A percentile compares a stretch with the other conserved stretches of the same genome.
Conservation (phyloP, 768 basidiomycete species). For the Gyrodon lividus region DNA sequence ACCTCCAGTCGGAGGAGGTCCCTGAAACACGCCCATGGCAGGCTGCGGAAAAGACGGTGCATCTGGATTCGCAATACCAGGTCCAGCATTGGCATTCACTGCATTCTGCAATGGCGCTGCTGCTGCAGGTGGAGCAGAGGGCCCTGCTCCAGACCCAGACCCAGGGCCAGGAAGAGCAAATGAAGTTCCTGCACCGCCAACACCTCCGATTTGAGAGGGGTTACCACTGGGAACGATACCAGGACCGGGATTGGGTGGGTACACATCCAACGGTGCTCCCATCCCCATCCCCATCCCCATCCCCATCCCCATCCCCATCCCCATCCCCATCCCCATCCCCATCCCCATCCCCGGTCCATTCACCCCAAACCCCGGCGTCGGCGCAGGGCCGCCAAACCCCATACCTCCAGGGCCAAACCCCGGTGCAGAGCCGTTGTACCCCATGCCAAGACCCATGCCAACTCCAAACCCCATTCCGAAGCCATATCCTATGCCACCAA, state of each 20-base stretch:
- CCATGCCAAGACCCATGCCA: constrained; percentile 17
- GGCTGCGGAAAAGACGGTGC: constrained; percentile 23
- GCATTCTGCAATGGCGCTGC: constrained; percentile 12
- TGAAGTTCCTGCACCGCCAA: neutral
- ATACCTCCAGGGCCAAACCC: constrained; percentile 17
- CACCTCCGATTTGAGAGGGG: constrained; percentile 8
- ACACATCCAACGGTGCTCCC: constrained; percentile 14
- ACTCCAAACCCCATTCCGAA: constrained; percentile 28
- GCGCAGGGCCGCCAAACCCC: constrained; percentile 15
- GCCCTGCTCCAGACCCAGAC: constrained; percentile 4
- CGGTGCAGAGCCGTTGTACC: constrained; percentile 15
- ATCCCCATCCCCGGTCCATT: constrained; percentile 24
- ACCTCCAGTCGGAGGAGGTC: constrained; percentile 18
- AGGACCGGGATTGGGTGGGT: constrained; percentile 15
- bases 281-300: too few relatives aligned
- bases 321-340: too few relatives aligned
- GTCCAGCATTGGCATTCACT: constrained; percentile 6
- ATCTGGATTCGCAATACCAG: constrained; percentile 14
- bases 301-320: too few relatives aligned
- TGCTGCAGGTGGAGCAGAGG: constrained; percentile 1
- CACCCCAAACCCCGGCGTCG: constrained; percentile 18
- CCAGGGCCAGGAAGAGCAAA: constrained; percentile 11
- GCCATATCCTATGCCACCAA: constrained; percentile 18
- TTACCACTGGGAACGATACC: constrained; percentile 10
- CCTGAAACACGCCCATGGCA: constrained; percentile 29